phyloP scores from a whole-genome alignment of 805 yeast genomes.

The Candida sakaeoensis region DNA sequence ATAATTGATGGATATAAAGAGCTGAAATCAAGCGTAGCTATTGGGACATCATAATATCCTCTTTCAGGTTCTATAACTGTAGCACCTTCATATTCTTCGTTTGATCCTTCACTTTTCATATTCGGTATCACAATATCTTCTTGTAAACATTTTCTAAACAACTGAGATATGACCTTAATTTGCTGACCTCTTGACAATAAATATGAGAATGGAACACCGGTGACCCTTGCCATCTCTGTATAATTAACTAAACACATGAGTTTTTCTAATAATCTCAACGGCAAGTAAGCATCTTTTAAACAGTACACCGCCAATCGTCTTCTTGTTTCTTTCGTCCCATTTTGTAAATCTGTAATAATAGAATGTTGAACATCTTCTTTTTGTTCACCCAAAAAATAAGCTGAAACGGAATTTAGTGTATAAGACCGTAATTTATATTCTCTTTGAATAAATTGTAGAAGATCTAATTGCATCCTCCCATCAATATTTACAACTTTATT shows the following conservation, averaged over 20 bases:
- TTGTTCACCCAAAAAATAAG: constrained; percentile 90
- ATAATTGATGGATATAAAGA: constrained; percentile 96
- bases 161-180: constrained; percentile 92
- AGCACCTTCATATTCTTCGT: constrained; percentile 98
- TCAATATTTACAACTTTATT: constrained; percentile 88
- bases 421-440: constrained; percentile 93
- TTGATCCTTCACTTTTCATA: constrained; percentile 71
- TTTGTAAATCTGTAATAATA: constrained; percentile 89
- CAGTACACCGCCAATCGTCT: constrained; percentile 95
- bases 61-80: constrained; percentile 95
- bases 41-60: constrained; percentile 95
- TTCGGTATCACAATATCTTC: constrained; percentile 89
- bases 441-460: constrained; percentile 88
- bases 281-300: constrained; percentile 91
- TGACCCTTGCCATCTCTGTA: constrained; percentile 99
- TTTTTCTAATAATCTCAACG: constrained; percentile 82
- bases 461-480: constrained; percentile 92
- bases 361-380: constrained; percentile 98
- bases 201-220: constrained; percentile 96
- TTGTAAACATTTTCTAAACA: constrained; percentile 87
- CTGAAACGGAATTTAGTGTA: constrained; percentile 91
- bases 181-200: constrained; percentile 92
- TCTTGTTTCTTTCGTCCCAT: constrained; percentile 89
- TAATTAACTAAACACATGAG: constrained; percentile 95
- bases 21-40: constrained; percentile 96